Percentiles rank a stretch among this genome's conserved stretches.
These are phyloP conservation scores for Ramaria sp. DNA, from an alignment of 768 basidiomycete species.

Conservation along the genomic window DNA sequence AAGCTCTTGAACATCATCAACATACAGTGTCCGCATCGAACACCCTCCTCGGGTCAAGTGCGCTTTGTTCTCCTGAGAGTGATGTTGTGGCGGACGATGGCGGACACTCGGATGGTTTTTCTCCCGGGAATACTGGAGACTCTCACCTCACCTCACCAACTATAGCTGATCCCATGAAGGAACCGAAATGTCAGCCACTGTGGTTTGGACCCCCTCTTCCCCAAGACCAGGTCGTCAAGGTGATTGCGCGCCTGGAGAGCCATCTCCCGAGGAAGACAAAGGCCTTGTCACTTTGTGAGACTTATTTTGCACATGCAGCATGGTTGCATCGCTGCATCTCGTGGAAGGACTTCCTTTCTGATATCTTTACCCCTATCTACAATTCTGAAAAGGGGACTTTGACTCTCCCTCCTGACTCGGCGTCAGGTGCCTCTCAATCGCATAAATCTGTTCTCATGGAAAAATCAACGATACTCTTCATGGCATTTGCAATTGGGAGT, in stretches of 20 bases:
- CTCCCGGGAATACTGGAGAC: too few species aligned
- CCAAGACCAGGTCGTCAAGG: not conserved
- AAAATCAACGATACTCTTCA: constrained; percentile 27
- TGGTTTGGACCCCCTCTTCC: constrained; percentile 17
- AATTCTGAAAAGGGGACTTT: not conserved
- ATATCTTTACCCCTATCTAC: constrained; percentile 31
- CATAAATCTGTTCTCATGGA: not conserved
- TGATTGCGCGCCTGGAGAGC: not conserved
- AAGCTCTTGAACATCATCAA: constrained; percentile 19
- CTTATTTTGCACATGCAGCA: constrained; percentile 67
- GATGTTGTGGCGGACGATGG: not conserved
- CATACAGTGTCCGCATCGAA: constrained; percentile 15
- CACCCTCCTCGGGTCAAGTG: not conserved
- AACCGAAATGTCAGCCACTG: constrained; percentile 17
- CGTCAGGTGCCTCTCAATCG: too few species aligned
- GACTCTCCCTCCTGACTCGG: not conserved
- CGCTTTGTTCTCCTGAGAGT: not conserved
- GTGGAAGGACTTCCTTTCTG: constrained; percentile 42
- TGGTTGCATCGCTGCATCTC: constrained; percentile 75
- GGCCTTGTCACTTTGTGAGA: constrained; percentile 44
- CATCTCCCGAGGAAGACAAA: constrained; percentile 33
- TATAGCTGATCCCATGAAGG: not conserved
- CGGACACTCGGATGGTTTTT: not conserved
- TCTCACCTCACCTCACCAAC: too few species aligned
- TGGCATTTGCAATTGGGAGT: constrained; percentile 36